Percentiles rank a stretch among this genome's conserved stretches.
Conservation (phyloP, 2,329 filamentous ascomycete species). For the Dryadomyces quercivorus region DNA sequence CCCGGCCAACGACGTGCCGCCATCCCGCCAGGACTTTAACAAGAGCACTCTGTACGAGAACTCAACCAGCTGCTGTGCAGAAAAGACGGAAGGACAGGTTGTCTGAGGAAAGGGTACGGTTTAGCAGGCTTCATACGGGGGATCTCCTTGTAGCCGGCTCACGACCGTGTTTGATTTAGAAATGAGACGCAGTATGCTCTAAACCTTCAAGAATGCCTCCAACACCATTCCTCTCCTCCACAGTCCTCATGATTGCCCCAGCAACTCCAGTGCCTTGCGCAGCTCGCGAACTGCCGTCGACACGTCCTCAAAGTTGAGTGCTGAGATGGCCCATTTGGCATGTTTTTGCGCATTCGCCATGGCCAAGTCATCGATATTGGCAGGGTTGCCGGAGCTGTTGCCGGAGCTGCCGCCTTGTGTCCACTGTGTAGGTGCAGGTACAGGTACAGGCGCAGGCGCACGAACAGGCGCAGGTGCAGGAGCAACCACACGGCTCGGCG, state of each 20-base stretch:
- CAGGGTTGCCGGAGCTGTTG: constrained; percentile 1
- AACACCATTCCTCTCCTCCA: no score
- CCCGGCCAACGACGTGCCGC: constrained; percentile 34
- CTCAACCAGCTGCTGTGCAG: neutral
- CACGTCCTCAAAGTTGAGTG: constrained; percentile 92
- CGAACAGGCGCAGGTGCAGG: constrained; percentile 7
- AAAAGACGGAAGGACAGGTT: no score
- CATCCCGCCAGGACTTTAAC: constrained; percentile 23
- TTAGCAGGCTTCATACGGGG: no score
- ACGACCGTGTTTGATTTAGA: no score
- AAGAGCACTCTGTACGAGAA: constrained; percentile 13
- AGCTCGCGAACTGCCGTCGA: constrained; percentile 80
- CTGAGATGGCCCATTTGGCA: constrained; percentile 92
- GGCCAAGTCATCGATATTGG: constrained; percentile 46
- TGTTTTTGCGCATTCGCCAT: constrained; percentile 84
- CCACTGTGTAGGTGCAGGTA: no score
- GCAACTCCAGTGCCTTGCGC: constrained; percentile 54
- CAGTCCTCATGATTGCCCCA: constrained; percentile 47
- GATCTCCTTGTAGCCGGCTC: no score
- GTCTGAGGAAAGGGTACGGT: no score
- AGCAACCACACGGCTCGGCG: neutral
- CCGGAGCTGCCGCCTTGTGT: neutral
- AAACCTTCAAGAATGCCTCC: no score
- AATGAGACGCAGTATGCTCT: no score
- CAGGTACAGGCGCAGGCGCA: no score